Conservation (phyloP, 305 asterid genomes). For the Fraxinus floribunda region DNA sequence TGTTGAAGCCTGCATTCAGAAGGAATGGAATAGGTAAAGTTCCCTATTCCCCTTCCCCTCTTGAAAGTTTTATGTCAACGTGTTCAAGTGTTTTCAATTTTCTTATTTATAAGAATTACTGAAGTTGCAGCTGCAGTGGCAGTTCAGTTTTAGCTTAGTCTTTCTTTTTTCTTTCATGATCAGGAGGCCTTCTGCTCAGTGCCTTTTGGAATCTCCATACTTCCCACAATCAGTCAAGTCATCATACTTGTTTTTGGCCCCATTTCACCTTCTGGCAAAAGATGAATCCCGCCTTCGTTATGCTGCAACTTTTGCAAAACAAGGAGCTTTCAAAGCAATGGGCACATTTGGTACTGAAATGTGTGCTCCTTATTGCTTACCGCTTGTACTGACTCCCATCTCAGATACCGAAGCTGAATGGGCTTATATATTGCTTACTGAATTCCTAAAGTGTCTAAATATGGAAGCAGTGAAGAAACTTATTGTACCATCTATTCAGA, state of each 20-base stretch:
- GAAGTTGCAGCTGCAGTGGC: not conserved
- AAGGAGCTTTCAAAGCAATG: slow-evolving; percentile 78
- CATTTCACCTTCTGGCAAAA: slow-evolving; percentile 85
- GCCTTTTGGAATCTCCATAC: slow-evolving; percentile 92
- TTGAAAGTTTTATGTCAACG: slow-evolving; percentile 14
- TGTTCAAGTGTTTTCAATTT: slow-evolving; percentile 17
- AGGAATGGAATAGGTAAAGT: slow-evolving; percentile 77
- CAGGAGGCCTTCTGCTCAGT: slow-evolving; percentile 93
- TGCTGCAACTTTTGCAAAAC: slow-evolving; percentile 80
- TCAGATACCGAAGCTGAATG: slow-evolving; percentile 84
- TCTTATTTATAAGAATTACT: slow-evolving; percentile 4
- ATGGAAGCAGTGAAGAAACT: slow-evolving; percentile 60
- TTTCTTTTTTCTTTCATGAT: slow-evolving; percentile 30
- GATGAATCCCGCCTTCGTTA: slow-evolving; percentile 77
- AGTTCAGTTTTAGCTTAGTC: slow-evolving; percentile 22
- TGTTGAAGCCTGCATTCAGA: slow-evolving; percentile 82
- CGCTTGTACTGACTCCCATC: slow-evolving; percentile 57
- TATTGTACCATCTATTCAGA: slow-evolving; percentile 79
- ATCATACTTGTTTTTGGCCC: slow-evolving; percentile 76
- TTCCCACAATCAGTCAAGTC: slow-evolving; percentile 74
- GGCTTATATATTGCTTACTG: slow-evolving; percentile 77
- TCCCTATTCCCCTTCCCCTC: slow-evolving; percentile 12
- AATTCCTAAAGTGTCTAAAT: slow-evolving; percentile 68
- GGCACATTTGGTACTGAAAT: slow-evolving; percentile 84
- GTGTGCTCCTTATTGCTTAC: slow-evolving; percentile 94